Evolutionary conservation across 2,329 filamentous ascomycete genomes (phyloP), one percentile per base, ranked within the genome.

Genomic region (Cladosporium sp.): DNA sequence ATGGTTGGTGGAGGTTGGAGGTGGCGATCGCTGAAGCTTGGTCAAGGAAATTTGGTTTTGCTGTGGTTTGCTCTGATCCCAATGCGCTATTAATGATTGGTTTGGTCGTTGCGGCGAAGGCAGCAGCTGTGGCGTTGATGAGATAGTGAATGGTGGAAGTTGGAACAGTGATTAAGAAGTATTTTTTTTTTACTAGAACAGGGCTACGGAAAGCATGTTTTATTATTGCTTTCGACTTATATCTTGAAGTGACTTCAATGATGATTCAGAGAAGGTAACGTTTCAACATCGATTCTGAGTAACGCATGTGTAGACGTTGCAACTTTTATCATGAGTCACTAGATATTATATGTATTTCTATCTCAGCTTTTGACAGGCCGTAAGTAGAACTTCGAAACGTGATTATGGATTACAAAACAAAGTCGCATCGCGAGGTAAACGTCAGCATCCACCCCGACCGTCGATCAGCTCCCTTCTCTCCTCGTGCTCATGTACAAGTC

Each of bases 401-500:
- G 22, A 30, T 45, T 45, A 45, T n/a, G 9, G 5, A 47, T 47
- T 47, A 30, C 25, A n/a, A 9, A 47, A 30, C 17, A n/a, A 34
- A 15, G 15, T 7, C 25, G 25, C 3, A 8, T n/a, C 20, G 14
- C 42, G n/a, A 22, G 20, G 20, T 45, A 25, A 19, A 25, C 6
- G 6, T 6, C 20, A 25, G 11, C 42, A n/a, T 15, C 14, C 42
- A 45, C 19, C 25, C 19, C 42, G 11, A 8, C 7, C 42, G n/a
- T 45, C 43, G n/a, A 51, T 51, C 34, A 51, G 20, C 36, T 51
- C 2, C 55, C 42, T 20, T 47, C 63, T 11, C 64, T 55, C 55
- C 63, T 67, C 36, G 68, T 66, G 50, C 59, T 64, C 64, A 74
- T 66, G 58, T 73, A 73, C 65, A 74, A 70, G 38, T 75, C 72